Percentiles rank a stretch among this genome's conserved stretches.
phyloP scores from a whole-genome alignment of 371 early-diverging fungal species.

The Funneliformis caledonium region DNA sequence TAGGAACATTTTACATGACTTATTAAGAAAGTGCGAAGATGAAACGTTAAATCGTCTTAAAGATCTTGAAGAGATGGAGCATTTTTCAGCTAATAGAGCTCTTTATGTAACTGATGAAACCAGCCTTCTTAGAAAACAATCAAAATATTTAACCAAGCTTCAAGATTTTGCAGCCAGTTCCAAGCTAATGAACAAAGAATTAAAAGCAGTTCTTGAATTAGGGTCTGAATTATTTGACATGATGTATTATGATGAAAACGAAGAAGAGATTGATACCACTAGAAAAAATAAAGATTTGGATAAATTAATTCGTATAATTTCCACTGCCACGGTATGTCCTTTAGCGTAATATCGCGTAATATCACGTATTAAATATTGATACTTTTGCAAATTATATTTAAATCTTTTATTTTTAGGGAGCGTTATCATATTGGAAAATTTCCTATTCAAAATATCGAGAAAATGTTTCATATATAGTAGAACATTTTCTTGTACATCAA shows the following conservation, averaged over 20 bases:
- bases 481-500: neutral
- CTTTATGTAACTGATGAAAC: neutral
- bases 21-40: neutral
- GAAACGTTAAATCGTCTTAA: neutral
- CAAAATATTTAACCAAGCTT: neutral
- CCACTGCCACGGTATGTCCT: neutral
- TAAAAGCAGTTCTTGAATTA: neutral
- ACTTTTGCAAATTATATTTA: no score
- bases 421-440: neutral
- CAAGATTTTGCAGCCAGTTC: neutral
- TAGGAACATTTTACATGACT: neutral
- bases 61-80: neutral
- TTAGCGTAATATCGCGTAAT: neutral
- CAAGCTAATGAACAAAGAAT: neutral
- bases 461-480: neutral
- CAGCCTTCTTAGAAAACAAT: neutral
- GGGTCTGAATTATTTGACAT: neutral
- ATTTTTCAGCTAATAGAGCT: neutral
- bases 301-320: neutral
- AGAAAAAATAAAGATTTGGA: neutral
- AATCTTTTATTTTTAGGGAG: neutral
- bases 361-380: no score
- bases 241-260: no score
- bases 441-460: neutral
- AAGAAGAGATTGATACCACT: neutral